phyloP scores from a whole-genome alignment of 2,329 filamentous ascomycete genomes.

The Neofusicoccum parvum region DNA sequence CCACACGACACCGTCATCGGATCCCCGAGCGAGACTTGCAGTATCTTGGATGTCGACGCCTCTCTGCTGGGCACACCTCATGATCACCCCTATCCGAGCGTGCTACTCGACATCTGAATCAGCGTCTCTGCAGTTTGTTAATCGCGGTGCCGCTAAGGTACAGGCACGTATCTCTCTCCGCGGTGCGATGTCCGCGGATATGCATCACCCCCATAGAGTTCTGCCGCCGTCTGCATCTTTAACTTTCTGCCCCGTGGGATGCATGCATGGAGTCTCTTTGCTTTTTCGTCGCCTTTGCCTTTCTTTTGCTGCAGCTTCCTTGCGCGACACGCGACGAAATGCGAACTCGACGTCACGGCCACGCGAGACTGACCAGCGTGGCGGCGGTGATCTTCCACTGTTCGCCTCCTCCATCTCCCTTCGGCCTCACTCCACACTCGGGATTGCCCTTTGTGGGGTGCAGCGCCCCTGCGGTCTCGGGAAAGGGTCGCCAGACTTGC shows the following conservation, averaged over 20 bases:
- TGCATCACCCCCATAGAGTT: background rate
- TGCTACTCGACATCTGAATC: background rate
- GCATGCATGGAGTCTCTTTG: background rate
- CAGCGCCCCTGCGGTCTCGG: background rate
- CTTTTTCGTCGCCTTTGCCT: background rate
- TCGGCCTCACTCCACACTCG: background rate
- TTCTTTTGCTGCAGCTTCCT: background rate
- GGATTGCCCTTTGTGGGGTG: slow-evolving; percentile 9
- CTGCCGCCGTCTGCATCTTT: background rate
- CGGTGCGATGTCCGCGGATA: background rate
- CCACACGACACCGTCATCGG: slow-evolving; percentile 1
- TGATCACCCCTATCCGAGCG: background rate
- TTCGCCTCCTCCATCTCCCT: background rate
- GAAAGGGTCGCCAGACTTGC: slow-evolving; percentile 3
- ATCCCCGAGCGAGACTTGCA: background rate
- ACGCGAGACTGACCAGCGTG: background rate
- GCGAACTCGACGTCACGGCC: background rate
- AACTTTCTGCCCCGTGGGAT: background rate
- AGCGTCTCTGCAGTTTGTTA: background rate
- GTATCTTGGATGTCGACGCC: background rate
- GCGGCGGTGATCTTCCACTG: background rate
- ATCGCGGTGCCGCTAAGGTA: background rate
- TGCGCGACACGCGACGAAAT: slow-evolving; percentile 6
- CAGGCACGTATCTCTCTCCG: background rate
- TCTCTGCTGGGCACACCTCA: background rate